Conservation (phyloP, 805 yeast genomes). For the Kodamaea jinghongensis region DNA sequence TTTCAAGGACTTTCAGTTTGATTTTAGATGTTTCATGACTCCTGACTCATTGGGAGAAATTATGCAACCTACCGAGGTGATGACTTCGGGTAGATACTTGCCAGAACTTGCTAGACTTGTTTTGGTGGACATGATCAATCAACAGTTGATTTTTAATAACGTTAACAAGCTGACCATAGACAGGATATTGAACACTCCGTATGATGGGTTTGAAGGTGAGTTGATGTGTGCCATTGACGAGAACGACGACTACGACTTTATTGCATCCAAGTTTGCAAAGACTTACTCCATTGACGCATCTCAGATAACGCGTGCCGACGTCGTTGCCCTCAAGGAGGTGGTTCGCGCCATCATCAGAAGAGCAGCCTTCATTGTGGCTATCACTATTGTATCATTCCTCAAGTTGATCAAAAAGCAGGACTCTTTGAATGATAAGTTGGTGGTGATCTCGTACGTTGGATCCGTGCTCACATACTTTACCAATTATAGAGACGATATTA, state of each 20-base stretch:
- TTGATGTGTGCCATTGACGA: slow-evolving; percentile 40
- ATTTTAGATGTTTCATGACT: slow-evolving; percentile 31
- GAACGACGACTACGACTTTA: slow-evolving; percentile 15
- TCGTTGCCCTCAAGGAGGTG: slow-evolving; percentile 25
- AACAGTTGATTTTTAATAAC: slow-evolving; percentile 24
- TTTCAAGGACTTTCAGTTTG: slow-evolving; percentile 17
- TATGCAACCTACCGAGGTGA: slow-evolving; percentile 56
- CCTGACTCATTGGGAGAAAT: slow-evolving; percentile 26
- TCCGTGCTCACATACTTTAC: slow-evolving; percentile 47
- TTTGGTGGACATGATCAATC: slow-evolving; percentile 31
- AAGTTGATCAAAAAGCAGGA: slow-evolving; percentile 25
- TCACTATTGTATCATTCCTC: slow-evolving; percentile 38
- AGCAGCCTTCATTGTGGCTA: slow-evolving; percentile 43
- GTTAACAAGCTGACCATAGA: slow-evolving; percentile 12
- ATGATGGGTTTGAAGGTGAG: slow-evolving; percentile 40
- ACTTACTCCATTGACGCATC: slow-evolving; percentile 14
- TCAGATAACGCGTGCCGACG: slow-evolving; percentile 24
- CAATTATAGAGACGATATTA: slow-evolving; percentile 32
- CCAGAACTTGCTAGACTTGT: slow-evolving; percentile 51
- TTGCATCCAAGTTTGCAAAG: slow-evolving; percentile 19
- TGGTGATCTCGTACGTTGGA: slow-evolving; percentile 48
- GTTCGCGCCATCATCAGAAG: slow-evolving; percentile 41
- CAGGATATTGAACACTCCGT: slow-evolving; percentile 17
- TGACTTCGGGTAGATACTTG: slow-evolving; percentile 55
- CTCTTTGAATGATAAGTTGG: slow-evolving; percentile 16